Percentiles rank a stretch among this genome's conserved stretches.
phyloP scores from a whole-genome alignment of 2,329 filamentous ascomycete species.

The Diaporthe sp. region DNA sequence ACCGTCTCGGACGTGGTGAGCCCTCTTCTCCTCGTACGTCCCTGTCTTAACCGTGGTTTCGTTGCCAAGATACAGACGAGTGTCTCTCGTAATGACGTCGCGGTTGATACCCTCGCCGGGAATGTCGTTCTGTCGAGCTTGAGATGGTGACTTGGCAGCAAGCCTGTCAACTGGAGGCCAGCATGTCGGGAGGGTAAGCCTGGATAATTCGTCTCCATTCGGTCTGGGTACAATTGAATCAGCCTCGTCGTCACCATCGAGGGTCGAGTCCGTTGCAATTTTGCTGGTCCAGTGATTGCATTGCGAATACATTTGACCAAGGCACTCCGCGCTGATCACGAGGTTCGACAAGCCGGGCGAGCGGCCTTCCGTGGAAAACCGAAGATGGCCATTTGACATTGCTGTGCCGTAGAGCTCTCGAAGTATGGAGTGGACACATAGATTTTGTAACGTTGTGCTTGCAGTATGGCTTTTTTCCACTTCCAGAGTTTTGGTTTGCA shows the following conservation, averaged over 20 bases:
- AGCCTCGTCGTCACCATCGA: not conserved
- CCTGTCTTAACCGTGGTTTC: not conserved
- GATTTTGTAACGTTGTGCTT: not conserved
- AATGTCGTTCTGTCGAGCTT: not conserved
- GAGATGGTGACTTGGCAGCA: not conserved
- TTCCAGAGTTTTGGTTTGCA: not conserved
- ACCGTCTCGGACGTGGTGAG: not conserved
- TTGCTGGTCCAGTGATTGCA: not conserved
- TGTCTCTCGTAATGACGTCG: not conserved
- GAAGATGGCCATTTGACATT: not conserved
- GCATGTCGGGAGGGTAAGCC: not conserved
- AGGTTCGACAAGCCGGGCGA: not conserved
- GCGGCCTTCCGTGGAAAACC: not conserved
- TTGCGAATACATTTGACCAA: not conserved
- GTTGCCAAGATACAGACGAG: not conserved
- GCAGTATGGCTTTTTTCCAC: not conserved
- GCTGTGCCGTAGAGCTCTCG: not conserved
- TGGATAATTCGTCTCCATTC: not conserved
- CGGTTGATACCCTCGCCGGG: too few relatives aligned
- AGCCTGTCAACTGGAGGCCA: too few relatives aligned
- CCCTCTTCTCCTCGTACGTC: not conserved
- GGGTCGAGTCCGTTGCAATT: not conserved
- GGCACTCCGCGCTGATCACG: not conserved
- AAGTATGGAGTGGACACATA: not conserved
- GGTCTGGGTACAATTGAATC: not conserved